A percentile compares a stretch with the other conserved stretches of the same genome.
Evolutionary conservation across 2,329 filamentous ascomycete species (phyloP).

Genomic region (Penicillium concentricum): DNA sequence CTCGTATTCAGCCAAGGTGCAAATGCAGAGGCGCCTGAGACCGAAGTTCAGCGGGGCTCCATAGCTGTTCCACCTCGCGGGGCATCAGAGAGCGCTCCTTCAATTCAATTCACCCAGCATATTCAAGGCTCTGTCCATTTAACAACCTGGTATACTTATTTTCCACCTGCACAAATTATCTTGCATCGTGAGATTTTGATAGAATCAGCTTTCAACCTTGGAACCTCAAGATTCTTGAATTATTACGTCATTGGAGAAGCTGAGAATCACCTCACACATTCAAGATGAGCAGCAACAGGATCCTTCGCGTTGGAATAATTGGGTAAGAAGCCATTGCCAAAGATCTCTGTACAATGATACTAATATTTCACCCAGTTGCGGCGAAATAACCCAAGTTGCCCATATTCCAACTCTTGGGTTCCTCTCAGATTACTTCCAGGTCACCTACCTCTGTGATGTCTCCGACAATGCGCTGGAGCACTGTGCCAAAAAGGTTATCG

Average conservation of each 20-base stretch:
- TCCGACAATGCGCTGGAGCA: conserved; percentile 45
- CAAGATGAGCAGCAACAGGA: conserved; percentile 3
- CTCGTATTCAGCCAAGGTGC: not conserved
- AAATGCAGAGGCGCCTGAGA: not conserved
- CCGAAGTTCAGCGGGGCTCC: not conserved
- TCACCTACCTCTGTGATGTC: conserved; percentile 54
- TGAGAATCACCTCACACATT: not conserved
- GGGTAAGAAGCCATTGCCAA: not conserved
- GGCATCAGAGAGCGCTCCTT: not conserved
- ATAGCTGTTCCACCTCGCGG: conserved; percentile 1
- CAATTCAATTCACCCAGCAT: not conserved
- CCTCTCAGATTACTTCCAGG: conserved; percentile 46
- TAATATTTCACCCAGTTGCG: conserved; percentile 34
- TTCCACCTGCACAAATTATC: not conserved
- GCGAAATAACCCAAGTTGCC: conserved; percentile 52
- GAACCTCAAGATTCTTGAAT: not conserved
- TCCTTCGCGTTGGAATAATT: conserved; percentile 8
- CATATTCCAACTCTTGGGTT: conserved; percentile 51
- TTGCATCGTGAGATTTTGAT: not conserved
- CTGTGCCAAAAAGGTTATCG: conserved; percentile 34
- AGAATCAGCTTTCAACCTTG: not conserved
- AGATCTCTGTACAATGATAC: not conserved
- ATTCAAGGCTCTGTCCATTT: not conserved
- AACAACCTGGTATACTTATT: not conserved
- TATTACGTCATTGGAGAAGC: conserved; percentile 1